phyloP scores from a whole-genome alignment of 2,329 filamentous ascomycete species.

The Fusarium tanahbumbuense region DNA sequence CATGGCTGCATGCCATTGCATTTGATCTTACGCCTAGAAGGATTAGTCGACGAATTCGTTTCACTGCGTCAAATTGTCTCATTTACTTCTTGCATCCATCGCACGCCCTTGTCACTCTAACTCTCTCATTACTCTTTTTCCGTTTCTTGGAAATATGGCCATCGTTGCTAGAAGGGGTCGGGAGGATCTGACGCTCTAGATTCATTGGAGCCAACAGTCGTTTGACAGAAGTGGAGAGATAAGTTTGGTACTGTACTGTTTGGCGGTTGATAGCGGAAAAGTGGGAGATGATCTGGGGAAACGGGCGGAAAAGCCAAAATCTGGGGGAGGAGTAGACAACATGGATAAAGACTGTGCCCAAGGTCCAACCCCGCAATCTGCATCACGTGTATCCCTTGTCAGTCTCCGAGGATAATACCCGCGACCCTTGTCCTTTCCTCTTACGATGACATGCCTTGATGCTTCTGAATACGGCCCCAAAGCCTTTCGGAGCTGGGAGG shows the following conservation, averaged over 20 bases:
- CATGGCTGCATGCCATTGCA: slow-evolving; percentile 45
- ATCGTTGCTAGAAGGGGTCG: slow-evolving; percentile 7
- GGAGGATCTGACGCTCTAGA: slow-evolving; percentile 25
- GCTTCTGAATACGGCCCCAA: not conserved
- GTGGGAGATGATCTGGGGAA: not conserved
- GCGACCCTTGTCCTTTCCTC: not conserved
- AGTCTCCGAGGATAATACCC: not conserved
- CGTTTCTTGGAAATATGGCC: slow-evolving; percentile 29
- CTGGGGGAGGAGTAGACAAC: slow-evolving; percentile 4
- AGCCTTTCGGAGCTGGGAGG: not conserved
- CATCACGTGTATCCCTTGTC: slow-evolving; percentile 13
- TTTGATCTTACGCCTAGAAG: slow-evolving; percentile 42
- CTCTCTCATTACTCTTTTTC: slow-evolving; percentile 43
- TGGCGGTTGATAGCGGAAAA: slow-evolving; percentile 15
- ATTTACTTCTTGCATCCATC: slow-evolving; percentile 46
- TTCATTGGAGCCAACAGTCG: slow-evolving; percentile 17
- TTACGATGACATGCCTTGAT: too few species aligned
- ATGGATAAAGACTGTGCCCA: slow-evolving; percentile 10
- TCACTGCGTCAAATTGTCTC: not conserved
- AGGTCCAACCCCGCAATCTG: slow-evolving; percentile 9
- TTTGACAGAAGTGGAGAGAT: not conserved
- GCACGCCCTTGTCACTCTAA: slow-evolving; percentile 44
- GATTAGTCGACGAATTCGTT: slow-evolving; percentile 18
- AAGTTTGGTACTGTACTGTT: slow-evolving; percentile 5
- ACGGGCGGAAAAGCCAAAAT: slow-evolving; percentile 24